Evolutionary conservation across 2,329 filamentous ascomycete species (phyloP).

Genomic region (Trichoderma arundinaceum): DNA sequence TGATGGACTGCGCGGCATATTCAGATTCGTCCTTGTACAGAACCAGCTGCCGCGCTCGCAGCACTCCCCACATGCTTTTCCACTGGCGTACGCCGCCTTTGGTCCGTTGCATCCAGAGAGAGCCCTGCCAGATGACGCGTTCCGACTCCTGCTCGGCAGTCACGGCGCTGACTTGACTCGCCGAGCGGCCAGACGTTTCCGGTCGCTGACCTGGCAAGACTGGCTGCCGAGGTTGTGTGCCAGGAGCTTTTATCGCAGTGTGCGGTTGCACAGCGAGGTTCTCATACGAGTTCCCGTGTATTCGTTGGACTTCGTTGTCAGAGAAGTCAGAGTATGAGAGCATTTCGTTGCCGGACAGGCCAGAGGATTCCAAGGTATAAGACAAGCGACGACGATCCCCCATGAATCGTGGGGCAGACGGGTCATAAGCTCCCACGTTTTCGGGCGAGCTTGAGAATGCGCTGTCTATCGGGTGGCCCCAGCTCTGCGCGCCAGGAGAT

Average conservation of each 20-base stretch:
- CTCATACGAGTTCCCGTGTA: constrained; percentile 59
- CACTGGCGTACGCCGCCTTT: constrained; percentile 86
- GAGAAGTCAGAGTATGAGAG: constrained; percentile 83
- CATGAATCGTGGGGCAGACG: constrained; percentile 45
- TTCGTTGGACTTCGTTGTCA: constrained; percentile 63
- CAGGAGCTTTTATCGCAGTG: constrained; percentile 23
- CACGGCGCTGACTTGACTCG: constrained; percentile 66
- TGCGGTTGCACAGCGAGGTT: constrained; percentile 52
- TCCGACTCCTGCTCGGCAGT: constrained; percentile 70
- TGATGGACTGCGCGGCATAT: constrained; percentile 83
- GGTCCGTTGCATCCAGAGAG: constrained; percentile 82
- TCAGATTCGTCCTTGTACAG: constrained; percentile 94
- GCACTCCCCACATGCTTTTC: constrained; percentile 93
- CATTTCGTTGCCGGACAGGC: constrained; percentile 67
- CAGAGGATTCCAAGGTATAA: constrained; percentile 68
- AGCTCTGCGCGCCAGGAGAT: constrained; percentile 41
- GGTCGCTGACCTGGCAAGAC: constrained; percentile 26
- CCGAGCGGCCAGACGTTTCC: constrained; percentile 49
- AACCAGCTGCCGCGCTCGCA: constrained; percentile 82
- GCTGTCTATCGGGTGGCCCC: constrained; percentile 44
- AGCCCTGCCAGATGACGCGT: constrained; percentile 91
- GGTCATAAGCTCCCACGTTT: constrained; percentile 44
- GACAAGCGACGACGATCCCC: constrained; percentile 61
- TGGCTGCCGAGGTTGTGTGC: constrained; percentile 14
- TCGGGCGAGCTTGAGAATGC: constrained; percentile 67